Base-by-base conservation (phyloP, 2,329 filamentous ascomycete genomes). In the Colletotrichum coccodes region DNA sequence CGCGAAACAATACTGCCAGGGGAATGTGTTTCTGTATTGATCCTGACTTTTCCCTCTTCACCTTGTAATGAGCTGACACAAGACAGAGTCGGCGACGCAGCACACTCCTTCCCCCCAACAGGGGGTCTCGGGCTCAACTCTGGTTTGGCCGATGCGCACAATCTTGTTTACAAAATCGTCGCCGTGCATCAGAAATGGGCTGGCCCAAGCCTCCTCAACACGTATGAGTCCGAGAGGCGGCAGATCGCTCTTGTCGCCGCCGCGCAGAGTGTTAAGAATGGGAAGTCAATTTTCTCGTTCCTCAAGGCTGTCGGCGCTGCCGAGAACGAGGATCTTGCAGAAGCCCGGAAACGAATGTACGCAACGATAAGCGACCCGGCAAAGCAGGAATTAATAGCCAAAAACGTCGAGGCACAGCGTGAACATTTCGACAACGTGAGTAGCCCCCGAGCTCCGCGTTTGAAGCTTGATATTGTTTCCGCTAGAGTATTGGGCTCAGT, bases 241-340 rank as follows among this genome's bases (percentile, higher is more conserved):
- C 80, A 77, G 18, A 77, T 83, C 11, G 81, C 81, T 0, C 64
- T 79, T 2, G 75, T 82, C 0, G 82, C 82, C 59, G 78, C 81
- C 0, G 71, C 76, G 4, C 82, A 84, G 61, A 83, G 80, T 62
- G 78, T 84, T 42, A 82, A 83, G 60, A 84, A 84, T 28, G 82
- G 82, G 2, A 75, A 78, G 47, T 74, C 80, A 47, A 83, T 84
- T 6, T 84, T 84, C 47, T 74, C 73, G 0, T 76, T 84, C 1
- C 72, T 83, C 18, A 81, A 82, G 47, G 75, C 76, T 0, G 61
- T 83, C 1, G 80, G 80, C 0, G 79, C 79, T 0, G 78, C 80
- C 4, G 76, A 74, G 6, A 72, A 71, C 16, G 73, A 74, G 1
- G 71, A 76, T 26, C 40, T 77, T 0, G 72, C 76, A 49, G 71